Percentiles rank a stretch among this genome's conserved stretches.
These are phyloP conservation scores for Oenanthe sinensis DNA, from an alignment of 129 eudicot species.

Conservation along the genomic window DNA sequence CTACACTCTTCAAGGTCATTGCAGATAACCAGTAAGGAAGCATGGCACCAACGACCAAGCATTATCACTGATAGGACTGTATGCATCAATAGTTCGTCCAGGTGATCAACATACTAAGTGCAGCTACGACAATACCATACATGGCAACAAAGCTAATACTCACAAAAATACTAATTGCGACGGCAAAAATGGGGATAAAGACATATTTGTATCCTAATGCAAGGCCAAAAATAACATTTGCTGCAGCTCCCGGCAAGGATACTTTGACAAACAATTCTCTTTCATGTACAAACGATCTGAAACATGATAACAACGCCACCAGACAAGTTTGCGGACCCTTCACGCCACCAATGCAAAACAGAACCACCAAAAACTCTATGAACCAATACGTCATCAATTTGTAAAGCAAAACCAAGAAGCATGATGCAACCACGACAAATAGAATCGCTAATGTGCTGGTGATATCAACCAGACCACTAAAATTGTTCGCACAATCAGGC, in stretches of 20 bases:
- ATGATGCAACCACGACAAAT: too few relatives aligned
- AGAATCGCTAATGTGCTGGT: too few relatives aligned
- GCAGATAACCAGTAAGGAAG: slow-evolving; percentile 95
- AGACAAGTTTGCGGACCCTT: too few relatives aligned
- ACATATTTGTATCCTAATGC: slow-evolving; percentile 92
- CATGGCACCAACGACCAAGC: slow-evolving; percentile 89
- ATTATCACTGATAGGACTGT: slow-evolving; percentile 83
- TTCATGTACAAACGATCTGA: too few relatives aligned
- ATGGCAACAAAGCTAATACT: slow-evolving; percentile 81
- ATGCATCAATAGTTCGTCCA: slow-evolving; percentile 85
- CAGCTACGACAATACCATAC: slow-evolving; percentile 82
- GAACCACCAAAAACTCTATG: too few relatives aligned
- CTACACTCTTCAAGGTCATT: slow-evolving; percentile 95
- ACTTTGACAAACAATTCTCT: too few relatives aligned
- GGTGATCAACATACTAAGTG: slow-evolving; percentile 81
- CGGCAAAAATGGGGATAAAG: slow-evolving; percentile 77
- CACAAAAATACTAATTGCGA: slow-evolving; percentile 63
- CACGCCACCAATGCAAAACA: too few relatives aligned
- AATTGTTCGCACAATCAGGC: too few relatives aligned
- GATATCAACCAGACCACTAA: too few relatives aligned
- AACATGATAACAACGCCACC: too few relatives aligned
- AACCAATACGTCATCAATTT: too few relatives aligned
- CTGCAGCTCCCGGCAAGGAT: slow-evolving; percentile 86
- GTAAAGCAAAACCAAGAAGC: too few relatives aligned
- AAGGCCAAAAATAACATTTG: slow-evolving; percentile 82